Evolutionary conservation across 768 basidiomycete species (phyloP).

Genomic region (Mycena belliarum): DNA sequence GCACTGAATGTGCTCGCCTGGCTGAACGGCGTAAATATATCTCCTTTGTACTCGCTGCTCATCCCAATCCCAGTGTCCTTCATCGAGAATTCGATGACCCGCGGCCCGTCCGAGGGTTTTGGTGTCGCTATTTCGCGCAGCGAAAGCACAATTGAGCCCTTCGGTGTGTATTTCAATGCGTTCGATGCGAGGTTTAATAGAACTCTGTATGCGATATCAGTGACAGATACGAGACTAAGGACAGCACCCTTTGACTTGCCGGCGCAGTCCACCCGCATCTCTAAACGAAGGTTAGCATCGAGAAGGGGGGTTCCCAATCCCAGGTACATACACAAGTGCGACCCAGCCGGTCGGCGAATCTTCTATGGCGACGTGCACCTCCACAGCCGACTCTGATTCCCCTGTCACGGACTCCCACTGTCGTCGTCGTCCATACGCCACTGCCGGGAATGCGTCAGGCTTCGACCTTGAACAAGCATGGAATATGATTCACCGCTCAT

Average conservation of each 20-base stretch:
- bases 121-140: background rate
- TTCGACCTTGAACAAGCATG: too few species aligned
- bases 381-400: background rate
- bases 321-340: background rate
- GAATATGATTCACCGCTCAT: background rate
- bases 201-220: background rate
- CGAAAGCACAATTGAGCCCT: conserved; percentile 3
- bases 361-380: conserved; percentile 4
- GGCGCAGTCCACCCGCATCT: conserved; percentile 7
- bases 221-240: background rate
- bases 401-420: conserved; percentile 7
- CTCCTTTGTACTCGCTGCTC: conserved; percentile 9
- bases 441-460: background rate
- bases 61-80: conserved; percentile 10
- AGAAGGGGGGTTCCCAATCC: background rate
- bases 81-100: conserved; percentile 9
- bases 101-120: background rate
- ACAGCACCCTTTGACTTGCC: background rate
- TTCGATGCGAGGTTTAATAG: conserved; percentile 10
- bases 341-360: conserved; percentile 9
- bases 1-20: conserved; percentile 8
- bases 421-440: conserved; percentile 8
- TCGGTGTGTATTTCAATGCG: conserved; percentile 10
- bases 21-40: conserved; percentile 9
- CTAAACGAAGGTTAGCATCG: background rate